A percentile compares a stretch with the other conserved stretches of the same genome.
Evolutionary conservation across 169 alveolate genomes (phyloP).

Genomic region (Plasmodium blacklocki): DNA sequence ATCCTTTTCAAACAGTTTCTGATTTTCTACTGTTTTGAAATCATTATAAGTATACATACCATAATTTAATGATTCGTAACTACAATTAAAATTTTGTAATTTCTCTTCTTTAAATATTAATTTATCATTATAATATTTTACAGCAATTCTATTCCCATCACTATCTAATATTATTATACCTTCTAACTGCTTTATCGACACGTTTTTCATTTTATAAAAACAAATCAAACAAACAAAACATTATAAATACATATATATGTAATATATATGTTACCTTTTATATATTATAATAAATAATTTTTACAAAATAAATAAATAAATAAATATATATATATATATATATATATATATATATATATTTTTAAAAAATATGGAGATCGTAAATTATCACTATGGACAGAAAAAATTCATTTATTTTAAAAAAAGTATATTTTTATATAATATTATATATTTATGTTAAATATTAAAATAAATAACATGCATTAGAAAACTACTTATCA

Average conservation of each 20-base stretch:
- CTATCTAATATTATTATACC: slow-evolving; percentile 80
- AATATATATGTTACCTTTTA: neutral
- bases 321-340: no score
- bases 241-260: neutral
- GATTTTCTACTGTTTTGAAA: slow-evolving; percentile 47
- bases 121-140: slow-evolving; percentile 77
- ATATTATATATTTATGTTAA: no score
- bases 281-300: neutral
- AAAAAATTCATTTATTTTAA: no score
- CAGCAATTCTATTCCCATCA: slow-evolving; percentile 85
- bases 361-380: no score
- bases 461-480: no score
- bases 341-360: no score
- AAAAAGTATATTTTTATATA: no score
- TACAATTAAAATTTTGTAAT: neutral
- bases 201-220: slow-evolving; percentile 71
- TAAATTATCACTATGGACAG: no score
- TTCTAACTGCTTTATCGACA: slow-evolving; percentile 81
- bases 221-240: neutral
- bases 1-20: slow-evolving; percentile 20
- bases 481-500: no score
- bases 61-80: slow-evolving; percentile 32
- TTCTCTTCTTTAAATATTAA: slow-evolving; percentile 28
- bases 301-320: no score
- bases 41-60: slow-evolving; percentile 50